Evolutionary conservation across 768 basidiomycete species (phyloP).

Genomic region (Lactifluus pinguis): DNA sequence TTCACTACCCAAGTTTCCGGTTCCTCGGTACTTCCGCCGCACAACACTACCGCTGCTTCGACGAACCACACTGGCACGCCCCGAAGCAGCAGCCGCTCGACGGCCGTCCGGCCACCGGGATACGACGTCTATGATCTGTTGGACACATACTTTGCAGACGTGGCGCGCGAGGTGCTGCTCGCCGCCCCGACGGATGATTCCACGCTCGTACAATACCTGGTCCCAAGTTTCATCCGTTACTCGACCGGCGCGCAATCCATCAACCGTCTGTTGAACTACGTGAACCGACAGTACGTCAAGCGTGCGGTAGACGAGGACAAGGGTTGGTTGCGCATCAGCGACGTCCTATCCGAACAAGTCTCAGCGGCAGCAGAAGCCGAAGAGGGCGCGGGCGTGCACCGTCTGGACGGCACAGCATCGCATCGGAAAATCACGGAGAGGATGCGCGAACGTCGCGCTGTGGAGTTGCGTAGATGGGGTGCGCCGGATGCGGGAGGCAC

Average conservation of each 20-base stretch:
- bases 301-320: slow-evolving; percentile 70
- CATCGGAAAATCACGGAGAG: slow-evolving; percentile 51
- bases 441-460: slow-evolving; percentile 47
- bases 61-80: neutral
- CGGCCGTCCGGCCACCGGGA: slow-evolving; percentile 26
- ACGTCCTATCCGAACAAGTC: slow-evolving; percentile 34
- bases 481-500: slow-evolving; percentile 41
- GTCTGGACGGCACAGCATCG: slow-evolving; percentile 39
- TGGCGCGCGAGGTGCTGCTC: slow-evolving; percentile 3
- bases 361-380: neutral
- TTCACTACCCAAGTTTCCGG: slow-evolving; percentile 28
- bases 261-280: slow-evolving; percentile 66
- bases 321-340: slow-evolving; percentile 64
- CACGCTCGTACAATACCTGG: slow-evolving; percentile 57
- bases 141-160: slow-evolving; percentile 60
- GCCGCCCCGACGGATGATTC: slow-evolving; percentile 36
- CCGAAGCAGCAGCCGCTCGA: neutral
- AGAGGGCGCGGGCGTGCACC: slow-evolving; percentile 32
- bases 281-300: slow-evolving; percentile 64
- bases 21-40: slow-evolving; percentile 9
- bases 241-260: slow-evolving; percentile 57
- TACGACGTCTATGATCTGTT: slow-evolving; percentile 63
- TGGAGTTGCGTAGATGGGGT: slow-evolving; percentile 68
- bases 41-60: neutral
- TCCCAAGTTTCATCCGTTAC: slow-evolving; percentile 65